phyloP scores from a whole-genome alignment of 306 rosid genomes.

The Abrus precatorius region DNA sequence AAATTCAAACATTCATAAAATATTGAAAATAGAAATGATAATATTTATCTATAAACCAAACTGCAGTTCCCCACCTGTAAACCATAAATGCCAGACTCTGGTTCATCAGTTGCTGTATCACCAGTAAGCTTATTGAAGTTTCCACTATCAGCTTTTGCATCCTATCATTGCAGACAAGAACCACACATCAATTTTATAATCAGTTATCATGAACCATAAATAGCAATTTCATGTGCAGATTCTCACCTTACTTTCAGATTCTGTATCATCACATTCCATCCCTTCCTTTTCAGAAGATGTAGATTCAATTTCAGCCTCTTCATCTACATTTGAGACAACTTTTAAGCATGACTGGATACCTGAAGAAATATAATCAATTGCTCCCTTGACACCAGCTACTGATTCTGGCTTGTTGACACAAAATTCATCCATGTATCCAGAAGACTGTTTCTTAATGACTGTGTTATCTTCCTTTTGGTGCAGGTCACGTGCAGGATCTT shows the following conservation, averaged over 20 bases:
- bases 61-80: slow-evolving; percentile 75
- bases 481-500: slow-evolving; percentile 45
- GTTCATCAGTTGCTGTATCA: slow-evolving; percentile 68
- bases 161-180: slow-evolving; percentile 57
- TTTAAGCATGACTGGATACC: slow-evolving; percentile 55
- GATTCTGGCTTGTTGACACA: slow-evolving; percentile 47
- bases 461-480: slow-evolving; percentile 50
- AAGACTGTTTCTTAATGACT: slow-evolving; percentile 44
- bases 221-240: slow-evolving; percentile 32
- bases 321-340: slow-evolving; percentile 54
- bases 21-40: slow-evolving; percentile 20
- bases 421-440: slow-evolving; percentile 37
- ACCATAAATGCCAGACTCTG: slow-evolving; percentile 78
- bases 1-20: slow-evolving; percentile 38
- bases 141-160: slow-evolving; percentile 48
- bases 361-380: slow-evolving; percentile 52
- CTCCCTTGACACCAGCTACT: slow-evolving; percentile 50
- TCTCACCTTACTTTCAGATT: slow-evolving; percentile 69
- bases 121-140: slow-evolving; percentile 55
- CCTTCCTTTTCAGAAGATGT: slow-evolving; percentile 50
- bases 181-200: slow-evolving; percentile 34
- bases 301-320: slow-evolving; percentile 57
- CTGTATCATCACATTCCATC: slow-evolving; percentile 47
- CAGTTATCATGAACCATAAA: slow-evolving; percentile 36
- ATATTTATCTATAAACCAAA: slow-evolving; percentile 36